Conservation (phyloP, 2,329 filamentous ascomycete species). For the Cytospora mali region DNA sequence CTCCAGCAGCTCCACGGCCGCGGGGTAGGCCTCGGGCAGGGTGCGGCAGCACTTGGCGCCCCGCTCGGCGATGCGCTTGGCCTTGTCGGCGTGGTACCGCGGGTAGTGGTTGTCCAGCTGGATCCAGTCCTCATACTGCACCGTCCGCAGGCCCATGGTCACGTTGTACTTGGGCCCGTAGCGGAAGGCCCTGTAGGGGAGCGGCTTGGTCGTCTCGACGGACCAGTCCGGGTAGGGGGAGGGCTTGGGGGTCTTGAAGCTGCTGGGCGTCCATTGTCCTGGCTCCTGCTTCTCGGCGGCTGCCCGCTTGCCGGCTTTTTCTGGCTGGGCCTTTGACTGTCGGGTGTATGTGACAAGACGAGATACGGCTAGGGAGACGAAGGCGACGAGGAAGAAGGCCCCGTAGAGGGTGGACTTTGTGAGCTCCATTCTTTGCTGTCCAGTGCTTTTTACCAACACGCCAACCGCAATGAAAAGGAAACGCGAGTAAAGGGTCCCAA, state of each 20-base stretch:
- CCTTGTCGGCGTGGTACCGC: conserved; percentile 73
- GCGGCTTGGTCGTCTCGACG: conserved; percentile 67
- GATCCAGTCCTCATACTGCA: conserved; percentile 76
- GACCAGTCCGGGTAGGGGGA: conserved; percentile 70
- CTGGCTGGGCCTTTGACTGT: background rate
- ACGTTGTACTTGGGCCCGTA: conserved; percentile 76
- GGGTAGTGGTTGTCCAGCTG: conserved; percentile 81
- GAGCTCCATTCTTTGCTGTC: background rate
- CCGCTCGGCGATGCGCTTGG: conserved; percentile 65
- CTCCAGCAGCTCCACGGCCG: conserved; percentile 74
- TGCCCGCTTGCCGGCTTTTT: conserved; percentile 7
- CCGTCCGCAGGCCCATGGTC: conserved; percentile 74
- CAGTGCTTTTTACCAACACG: background rate
- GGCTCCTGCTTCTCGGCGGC: conserved; percentile 9
- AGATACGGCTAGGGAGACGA: conserved; percentile 10
- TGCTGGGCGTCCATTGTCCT: conserved; percentile 57
- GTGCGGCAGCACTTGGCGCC: conserved; percentile 70
- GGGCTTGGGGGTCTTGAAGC: conserved; percentile 63
- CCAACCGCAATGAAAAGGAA: background rate
- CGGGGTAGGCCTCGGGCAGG: conserved; percentile 69
- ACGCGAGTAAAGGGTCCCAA: background rate
- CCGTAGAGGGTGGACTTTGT: conserved; percentile 13
- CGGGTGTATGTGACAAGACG: conserved; percentile 13
- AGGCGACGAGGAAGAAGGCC: conserved; percentile 9
- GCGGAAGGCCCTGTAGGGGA: conserved; percentile 78